Base-by-base conservation (phyloP, 345 rosid species). In the Salix brachista region DNA sequence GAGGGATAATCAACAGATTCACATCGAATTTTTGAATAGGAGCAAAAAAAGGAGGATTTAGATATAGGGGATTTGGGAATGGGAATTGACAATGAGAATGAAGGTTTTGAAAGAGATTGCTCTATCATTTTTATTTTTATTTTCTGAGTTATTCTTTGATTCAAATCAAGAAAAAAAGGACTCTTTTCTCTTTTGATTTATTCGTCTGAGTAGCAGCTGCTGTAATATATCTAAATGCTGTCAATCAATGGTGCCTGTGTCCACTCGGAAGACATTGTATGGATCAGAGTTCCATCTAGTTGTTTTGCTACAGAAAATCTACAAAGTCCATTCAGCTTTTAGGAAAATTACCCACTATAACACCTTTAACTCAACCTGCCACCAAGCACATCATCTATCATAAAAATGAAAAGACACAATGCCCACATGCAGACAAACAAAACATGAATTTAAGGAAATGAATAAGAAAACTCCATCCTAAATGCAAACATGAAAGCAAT, bases 21-120 rank as follows among this genome's bases (percentile, higher is more conserved):
- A 78, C 90, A 90, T 69, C 90, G 89, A 82, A 86, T 73, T 37
- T 21, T 34, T n/a, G 65, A 37, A 61, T 19, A 30, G 42, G 52
- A 37, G 13, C 19, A 6, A 36, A 6, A 52, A 11, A 18, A 50
- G 13, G 73, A 36, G 16, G 48, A 72, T n/a, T 56, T 56, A 8
- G 61, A 60, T 58, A 18, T 30, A 9, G 32, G 46, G 50, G 71
- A 44, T 65, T 48, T 65, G 11, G 66, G 64, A 14, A 66, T 32
- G 18, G 48, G 26, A 42, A 66, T 32, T 21, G 71, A 58, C 12
- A 60, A 58, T 9, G 75, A 72, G 36, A 72, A 36, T 9, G 75
- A 74, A 42, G 32, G 50, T 19, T 48, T 75, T 32, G 77, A 75
- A 36, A 75, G 64, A 8, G 64, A 54, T 18, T 19, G 62, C 44